Evolutionary conservation across 768 basidiomycete species (phyloP), one percentile per base, ranked within the genome.

Genomic region (Chiua virens): DNA sequence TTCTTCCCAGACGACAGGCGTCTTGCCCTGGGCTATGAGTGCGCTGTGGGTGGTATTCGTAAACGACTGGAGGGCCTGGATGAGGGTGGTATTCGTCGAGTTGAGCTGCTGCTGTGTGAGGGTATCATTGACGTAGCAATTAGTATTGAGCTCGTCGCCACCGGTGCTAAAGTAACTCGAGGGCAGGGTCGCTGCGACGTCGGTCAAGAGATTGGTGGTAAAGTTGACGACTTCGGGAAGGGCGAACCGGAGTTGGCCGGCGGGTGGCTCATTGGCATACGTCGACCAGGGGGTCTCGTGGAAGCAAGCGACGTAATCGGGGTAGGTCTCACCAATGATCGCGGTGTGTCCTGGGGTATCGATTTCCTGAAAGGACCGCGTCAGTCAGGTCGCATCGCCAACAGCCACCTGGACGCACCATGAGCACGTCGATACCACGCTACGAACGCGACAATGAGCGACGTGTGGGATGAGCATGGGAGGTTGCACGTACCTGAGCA

Each of bases 301-400:
- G 15, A 71, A 64, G 58, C 92, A 92, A 1, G 89, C 90, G 35
- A 93, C 66, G 50, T 82, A 79, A 27, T 92, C 86, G 0, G 92
- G 91, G 61, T 89, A 79, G 0, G 86, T 75, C 8, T 71, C 57
- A 3, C 75, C 76, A 35, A 94, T 85, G 27, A 75, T 69, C 1
- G 85, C 75, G 3, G 89, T 89, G 66, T 93, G 92, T 0, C 91
- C 92, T 1, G 92, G 92, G 3, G 80, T 87, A 63, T 92, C 92
- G 45, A 93, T 79, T 73, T 92, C 91, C 81, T 85, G 48, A n/a
- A 14, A 23, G 27, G 6, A 30, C 30, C 30, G 13, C 30, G 30
- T 30, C 30, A 30, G 13, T 30, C 30, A 30, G 13, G 5, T 30
- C 27, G 27, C 0, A 30, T 21, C 3, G 0, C 11, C 3, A 23